Evolutionary conservation across 1,139 yeast genomes (phyloP).

Genomic region (Pichia sp.): DNA sequence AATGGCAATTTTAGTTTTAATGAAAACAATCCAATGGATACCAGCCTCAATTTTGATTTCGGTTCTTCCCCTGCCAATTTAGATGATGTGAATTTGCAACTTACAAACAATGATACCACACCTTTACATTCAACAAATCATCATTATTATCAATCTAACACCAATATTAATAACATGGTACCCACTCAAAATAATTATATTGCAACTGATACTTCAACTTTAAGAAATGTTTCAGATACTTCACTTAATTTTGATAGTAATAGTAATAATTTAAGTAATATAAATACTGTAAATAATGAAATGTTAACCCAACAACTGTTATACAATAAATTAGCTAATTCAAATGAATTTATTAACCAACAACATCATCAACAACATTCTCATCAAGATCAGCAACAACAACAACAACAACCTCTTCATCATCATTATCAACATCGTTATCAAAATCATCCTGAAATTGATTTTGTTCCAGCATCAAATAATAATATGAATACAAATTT

Average conservation of each 20-base stretch:
- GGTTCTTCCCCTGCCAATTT: slow-evolving; percentile 21
- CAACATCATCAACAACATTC: background rate
- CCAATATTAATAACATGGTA: background rate
- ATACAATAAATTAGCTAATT: background rate
- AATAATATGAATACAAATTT: slow-evolving; percentile 19
- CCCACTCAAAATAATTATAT: slow-evolving; percentile 3
- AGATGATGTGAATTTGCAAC: slow-evolving; percentile 18
- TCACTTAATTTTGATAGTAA: slow-evolving; percentile 3
- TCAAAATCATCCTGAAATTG: slow-evolving; percentile 7
- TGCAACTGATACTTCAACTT: background rate
- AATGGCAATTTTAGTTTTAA: slow-evolving; percentile 15
- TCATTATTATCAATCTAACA: background rate
- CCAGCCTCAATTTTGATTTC: slow-evolving; percentile 14
- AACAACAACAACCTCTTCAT: background rate
- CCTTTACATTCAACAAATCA: background rate
- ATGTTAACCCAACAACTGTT: background rate
- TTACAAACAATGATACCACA: slow-evolving; percentile 16
- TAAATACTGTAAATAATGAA: background rate
- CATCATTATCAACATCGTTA: background rate
- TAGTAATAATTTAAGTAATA: background rate
- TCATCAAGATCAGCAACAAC: no score
- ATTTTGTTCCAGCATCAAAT: slow-evolving; percentile 25
- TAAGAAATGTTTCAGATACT: slow-evolving; percentile 3
- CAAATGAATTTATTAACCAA: background rate
- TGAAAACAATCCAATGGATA: background rate